phyloP scores from a whole-genome alignment of 345 rosid genomes.

The Theobroma cacao region DNA sequence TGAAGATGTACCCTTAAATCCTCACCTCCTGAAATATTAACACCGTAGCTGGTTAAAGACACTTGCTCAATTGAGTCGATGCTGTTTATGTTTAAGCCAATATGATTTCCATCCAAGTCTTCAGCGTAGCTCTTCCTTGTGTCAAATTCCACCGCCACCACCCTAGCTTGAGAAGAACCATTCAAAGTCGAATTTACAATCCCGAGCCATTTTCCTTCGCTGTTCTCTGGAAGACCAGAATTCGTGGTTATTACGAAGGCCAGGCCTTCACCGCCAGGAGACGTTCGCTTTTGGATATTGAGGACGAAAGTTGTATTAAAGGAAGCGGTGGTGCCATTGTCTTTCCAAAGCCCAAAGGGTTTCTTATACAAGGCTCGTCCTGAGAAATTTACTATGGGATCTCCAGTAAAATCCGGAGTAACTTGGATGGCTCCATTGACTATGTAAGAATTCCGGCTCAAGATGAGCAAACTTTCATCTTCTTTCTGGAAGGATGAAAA shows the following conservation, averaged over 20 bases:
- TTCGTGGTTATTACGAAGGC: slow-evolving; percentile 52
- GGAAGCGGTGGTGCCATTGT: slow-evolving; percentile 20
- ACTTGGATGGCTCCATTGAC: slow-evolving; percentile 50
- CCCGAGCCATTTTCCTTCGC: slow-evolving; percentile 70
- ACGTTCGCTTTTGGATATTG: slow-evolving; percentile 36
- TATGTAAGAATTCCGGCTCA: slow-evolving; percentile 5
- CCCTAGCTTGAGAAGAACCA: slow-evolving; percentile 20
- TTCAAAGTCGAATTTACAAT: slow-evolving; percentile 41
- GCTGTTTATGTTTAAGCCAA: slow-evolving; percentile 56
- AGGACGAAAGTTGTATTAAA: slow-evolving; percentile 61
- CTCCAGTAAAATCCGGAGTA: slow-evolving; percentile 41
- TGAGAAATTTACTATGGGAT: slow-evolving; percentile 13
- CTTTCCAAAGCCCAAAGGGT: slow-evolving; percentile 45
- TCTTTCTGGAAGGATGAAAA: slow-evolving; percentile 23
- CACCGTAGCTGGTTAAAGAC: slow-evolving; percentile 30
- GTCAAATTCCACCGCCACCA: slow-evolving; percentile 72
- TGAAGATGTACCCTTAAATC: slow-evolving; percentile 25
- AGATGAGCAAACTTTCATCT: not conserved
- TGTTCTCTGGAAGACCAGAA: slow-evolving; percentile 25
- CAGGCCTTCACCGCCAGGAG: slow-evolving; percentile 67
- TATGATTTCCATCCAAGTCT: slow-evolving; percentile 66
- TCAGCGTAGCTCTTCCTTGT: slow-evolving; percentile 45
- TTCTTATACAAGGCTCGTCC: slow-evolving; percentile 41
- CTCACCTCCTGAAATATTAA: slow-evolving; percentile 19
- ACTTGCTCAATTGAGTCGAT: slow-evolving; percentile 39